Percentiles rank a stretch among this genome's conserved stretches.
Conservation (phyloP, 306 rosid species). For the Abrus pulchellus region DNA sequence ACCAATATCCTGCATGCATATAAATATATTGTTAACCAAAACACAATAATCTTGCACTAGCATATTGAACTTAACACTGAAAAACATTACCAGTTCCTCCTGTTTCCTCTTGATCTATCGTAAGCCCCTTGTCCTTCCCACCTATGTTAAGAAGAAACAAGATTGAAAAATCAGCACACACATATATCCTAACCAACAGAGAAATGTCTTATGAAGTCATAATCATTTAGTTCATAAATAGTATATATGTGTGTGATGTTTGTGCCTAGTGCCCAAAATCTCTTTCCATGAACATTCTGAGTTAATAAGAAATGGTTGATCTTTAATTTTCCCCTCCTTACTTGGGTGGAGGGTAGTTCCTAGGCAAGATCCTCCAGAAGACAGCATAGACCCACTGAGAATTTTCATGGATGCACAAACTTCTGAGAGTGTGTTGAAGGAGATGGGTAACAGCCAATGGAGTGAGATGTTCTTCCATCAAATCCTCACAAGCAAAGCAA, state of each 20-base stretch:
- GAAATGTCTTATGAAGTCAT: neutral
- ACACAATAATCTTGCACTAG: conserved; percentile 19
- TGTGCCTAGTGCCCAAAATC: conserved; percentile 19
- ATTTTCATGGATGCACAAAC: conserved; percentile 88
- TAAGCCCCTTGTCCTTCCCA: conserved; percentile 97
- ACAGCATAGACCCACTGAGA: conserved; percentile 98
- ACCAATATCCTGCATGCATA: conserved; percentile 83
- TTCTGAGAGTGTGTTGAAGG: conserved; percentile 96
- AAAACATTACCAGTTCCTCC: conserved; percentile 84
- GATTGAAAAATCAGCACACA: conserved; percentile 27
- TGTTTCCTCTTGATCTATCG: conserved; percentile 98
- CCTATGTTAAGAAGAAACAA: conserved; percentile 60
- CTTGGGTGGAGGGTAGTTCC: conserved; percentile 99
- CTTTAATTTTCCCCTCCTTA: conserved; percentile 48
- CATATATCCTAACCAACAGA: neutral
- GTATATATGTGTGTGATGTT: neutral
- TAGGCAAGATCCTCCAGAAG: conserved; percentile 98
- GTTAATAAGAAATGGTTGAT: neutral
- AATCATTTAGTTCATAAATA: conserved; percentile 15
- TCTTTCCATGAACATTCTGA: conserved; percentile 5
- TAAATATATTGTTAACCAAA: neutral
- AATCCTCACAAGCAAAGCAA: conserved; percentile 34
- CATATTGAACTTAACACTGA: conserved; percentile 5
- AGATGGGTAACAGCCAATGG: conserved; percentile 92
- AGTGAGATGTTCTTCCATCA: conserved; percentile 87